Evolutionary conservation across 768 basidiomycete genomes (phyloP), one percentile per base, ranked within the genome.

Genomic region (Agaricus blazei): DNA sequence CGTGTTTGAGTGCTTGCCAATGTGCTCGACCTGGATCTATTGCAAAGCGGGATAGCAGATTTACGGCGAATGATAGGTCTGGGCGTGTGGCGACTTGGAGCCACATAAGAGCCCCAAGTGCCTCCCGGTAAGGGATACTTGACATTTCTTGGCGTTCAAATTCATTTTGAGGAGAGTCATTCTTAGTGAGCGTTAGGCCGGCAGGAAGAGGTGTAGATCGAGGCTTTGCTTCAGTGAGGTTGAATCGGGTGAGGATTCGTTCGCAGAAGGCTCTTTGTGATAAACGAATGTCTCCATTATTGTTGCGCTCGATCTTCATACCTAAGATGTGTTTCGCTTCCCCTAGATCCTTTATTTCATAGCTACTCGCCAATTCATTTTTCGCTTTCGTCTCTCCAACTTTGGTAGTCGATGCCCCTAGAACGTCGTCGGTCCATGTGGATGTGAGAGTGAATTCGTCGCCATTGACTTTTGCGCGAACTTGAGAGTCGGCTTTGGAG

Each of bases 11-110:
- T 9, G 48, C 37, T 12, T 52, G 51, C 2, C 62, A 49, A 34
- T 64, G 61, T 26, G 50, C 46, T 4, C 23, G 8, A 28, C 58
- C 59, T 12, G 61, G 63, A 24, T 52, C 56, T 15, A 59, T 40
- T 27, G 51, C 47, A 47, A 41, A 48, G 27, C 48, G 48, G 40
- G 48, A 42, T 40, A 60, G 37, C n/a, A 73, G 51, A 12, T 81
- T 82, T 48, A 81, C 70, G 3, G 75, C 78, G 36, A 57, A 67
- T 0, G 64, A 52, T 24, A 69, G 58, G 40, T 69, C 62, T 0
- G 65, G 65, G 1, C 61, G 58, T 0, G 62, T 69, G 6, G 59
- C 60, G 12, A 63, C 52, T 15, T 54, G 58, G 1, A 57, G 56
- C 34, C 66, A 68, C 63, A 66, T 65, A 0, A 67, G 58, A 0